These are phyloP conservation scores for Sanghuangporus baumii DNA, from an alignment of 1,284 basidiomycete species.

Conservation along the genomic window DNA sequence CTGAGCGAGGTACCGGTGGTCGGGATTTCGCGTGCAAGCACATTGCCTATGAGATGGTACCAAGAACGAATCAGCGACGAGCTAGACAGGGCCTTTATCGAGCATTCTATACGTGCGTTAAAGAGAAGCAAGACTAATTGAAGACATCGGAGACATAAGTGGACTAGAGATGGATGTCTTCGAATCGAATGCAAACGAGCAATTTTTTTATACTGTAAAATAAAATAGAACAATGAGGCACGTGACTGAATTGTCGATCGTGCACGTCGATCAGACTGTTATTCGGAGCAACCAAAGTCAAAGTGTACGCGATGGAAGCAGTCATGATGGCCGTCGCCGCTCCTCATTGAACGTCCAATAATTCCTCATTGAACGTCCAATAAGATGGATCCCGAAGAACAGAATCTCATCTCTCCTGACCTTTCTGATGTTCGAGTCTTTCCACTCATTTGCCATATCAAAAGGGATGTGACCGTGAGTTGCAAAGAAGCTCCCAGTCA, in stretches of 20 bases:
- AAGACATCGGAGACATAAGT: background rate
- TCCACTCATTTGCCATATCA: conserved; percentile 66
- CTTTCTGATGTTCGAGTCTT: conserved; percentile 65
- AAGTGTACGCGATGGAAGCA: no score
- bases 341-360: background rate
- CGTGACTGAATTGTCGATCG: no score
- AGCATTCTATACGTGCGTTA: conserved; percentile 43
- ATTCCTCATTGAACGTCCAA: background rate
- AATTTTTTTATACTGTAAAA: no score
- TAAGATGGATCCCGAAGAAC: conserved; percentile 47
- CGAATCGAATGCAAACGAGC: no score
- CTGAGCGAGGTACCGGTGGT: conserved; percentile 8
- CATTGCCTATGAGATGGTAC: conserved; percentile 11
- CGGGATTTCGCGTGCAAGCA: conserved; percentile 11
- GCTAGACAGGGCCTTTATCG: conserved; percentile 40
- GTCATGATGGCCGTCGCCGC: no score
- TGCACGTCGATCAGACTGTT: no score
- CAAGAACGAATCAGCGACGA: conserved; percentile 23
- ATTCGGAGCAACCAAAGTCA: no score
- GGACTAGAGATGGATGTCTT: no score
- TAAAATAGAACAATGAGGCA: no score
- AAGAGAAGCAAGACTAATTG: conserved; percentile 28
- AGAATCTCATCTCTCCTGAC: conserved; percentile 45
- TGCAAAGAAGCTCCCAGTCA: conserved; percentile 5
- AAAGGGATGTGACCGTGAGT: conserved; percentile 63